phyloP scores from a whole-genome alignment of 2,329 filamentous ascomycete species.

The Chalaropsis thielavioides region DNA sequence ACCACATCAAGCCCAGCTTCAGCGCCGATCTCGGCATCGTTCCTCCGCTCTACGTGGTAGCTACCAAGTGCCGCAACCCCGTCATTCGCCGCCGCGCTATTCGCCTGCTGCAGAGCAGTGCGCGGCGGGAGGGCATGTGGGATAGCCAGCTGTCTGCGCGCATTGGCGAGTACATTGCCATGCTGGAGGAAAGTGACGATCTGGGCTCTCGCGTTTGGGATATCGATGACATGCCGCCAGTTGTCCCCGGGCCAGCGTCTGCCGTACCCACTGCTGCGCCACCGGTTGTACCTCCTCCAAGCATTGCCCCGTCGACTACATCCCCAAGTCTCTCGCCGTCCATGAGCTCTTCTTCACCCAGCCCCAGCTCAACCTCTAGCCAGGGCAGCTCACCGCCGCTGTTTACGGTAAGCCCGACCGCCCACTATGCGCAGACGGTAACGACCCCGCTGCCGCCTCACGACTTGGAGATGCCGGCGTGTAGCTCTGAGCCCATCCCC shows the following conservation, averaged over 20 bases:
- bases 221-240: conserved; percentile 1
- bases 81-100: conserved; percentile 45
- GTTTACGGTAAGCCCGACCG: background rate
- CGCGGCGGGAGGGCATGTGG: conserved; percentile 55
- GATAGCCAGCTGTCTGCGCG: conserved; percentile 45
- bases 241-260: background rate
- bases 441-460: background rate
- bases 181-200: conserved; percentile 38
- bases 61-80: conserved; percentile 49
- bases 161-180: conserved; percentile 41
- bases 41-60: conserved; percentile 50
- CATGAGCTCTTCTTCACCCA: background rate
- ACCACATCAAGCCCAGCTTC: conserved; percentile 46
- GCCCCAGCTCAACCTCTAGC: background rate
- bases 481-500: background rate
- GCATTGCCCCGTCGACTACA: background rate
- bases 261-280: background rate
- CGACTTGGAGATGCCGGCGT: background rate
- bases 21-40: conserved; percentile 50
- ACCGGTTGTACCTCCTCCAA: background rate
- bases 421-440: background rate
- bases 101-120: conserved; percentile 42
- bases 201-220: background rate
- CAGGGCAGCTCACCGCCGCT: background rate
- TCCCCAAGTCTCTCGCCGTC: background rate